phyloP scores from a whole-genome alignment of 371 early-diverging fungal species.

The Entomophthora muscae region DNA sequence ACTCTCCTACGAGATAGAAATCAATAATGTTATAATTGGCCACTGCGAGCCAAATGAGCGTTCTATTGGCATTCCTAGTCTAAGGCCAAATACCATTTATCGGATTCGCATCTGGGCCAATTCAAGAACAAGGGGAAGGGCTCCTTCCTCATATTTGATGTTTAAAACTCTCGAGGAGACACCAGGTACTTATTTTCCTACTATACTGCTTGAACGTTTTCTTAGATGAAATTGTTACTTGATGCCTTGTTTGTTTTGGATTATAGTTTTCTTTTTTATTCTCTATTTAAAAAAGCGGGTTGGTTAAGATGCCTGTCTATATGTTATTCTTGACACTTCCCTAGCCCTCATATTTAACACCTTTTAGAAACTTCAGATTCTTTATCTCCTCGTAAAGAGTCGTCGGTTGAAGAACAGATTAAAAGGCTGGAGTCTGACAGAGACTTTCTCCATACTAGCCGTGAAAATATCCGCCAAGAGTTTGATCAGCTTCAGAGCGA shows the following conservation, averaged over 20 bases:
- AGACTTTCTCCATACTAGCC: background rate
- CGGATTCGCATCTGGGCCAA: slow-evolving; percentile 3
- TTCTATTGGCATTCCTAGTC: background rate
- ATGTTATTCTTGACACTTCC: too few species aligned
- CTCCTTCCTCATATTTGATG: background rate
- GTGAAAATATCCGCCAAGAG: background rate
- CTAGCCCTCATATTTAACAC: too few species aligned
- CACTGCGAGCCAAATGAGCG: background rate
- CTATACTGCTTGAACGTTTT: too few species aligned
- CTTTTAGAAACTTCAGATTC: too few species aligned
- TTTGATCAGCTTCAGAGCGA: background rate
- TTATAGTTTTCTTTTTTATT: too few species aligned
- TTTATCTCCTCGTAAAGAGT: background rate
- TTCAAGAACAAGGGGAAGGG: slow-evolving; percentile 3
- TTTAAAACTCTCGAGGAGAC: slow-evolving; percentile 3
- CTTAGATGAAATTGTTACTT: too few species aligned
- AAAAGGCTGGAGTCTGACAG: background rate
- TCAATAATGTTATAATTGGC: slow-evolving; percentile 6
- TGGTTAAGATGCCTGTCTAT: too few species aligned
- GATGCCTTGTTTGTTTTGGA: too few species aligned
- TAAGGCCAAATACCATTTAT: slow-evolving; percentile 4
- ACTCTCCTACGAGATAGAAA: slow-evolving; percentile 1
- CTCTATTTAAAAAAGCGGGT: too few species aligned
- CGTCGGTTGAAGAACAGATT: background rate
- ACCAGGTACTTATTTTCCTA: background rate